Percentiles rank a stretch among this genome's conserved stretches.
phyloP scores from a whole-genome alignment of 1,139 yeast genomes.

The Hyphopichia buzzinii region DNA sequence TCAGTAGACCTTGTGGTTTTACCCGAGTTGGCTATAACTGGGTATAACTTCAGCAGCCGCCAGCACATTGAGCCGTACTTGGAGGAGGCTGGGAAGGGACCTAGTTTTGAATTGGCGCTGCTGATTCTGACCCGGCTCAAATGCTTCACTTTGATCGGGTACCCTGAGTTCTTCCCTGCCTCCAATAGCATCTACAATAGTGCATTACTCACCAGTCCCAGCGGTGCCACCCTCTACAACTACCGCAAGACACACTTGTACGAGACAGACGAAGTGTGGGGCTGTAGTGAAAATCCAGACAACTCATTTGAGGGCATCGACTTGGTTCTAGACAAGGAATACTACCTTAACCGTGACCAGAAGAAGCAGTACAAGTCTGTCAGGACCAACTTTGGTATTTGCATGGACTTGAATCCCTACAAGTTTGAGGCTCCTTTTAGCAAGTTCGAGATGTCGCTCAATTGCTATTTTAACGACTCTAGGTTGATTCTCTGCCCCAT shows the following conservation, averaged over 20 bases:
- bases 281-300: slow-evolving; percentile 66
- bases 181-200: slow-evolving; percentile 58
- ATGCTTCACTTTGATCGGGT: slow-evolving; percentile 79
- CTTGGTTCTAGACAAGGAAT: slow-evolving; percentile 31
- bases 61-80: slow-evolving; percentile 60
- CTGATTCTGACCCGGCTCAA: slow-evolving; percentile 46
- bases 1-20: slow-evolving; percentile 64
- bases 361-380: slow-evolving; percentile 13
- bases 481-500: slow-evolving; percentile 72
- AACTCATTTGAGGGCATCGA: slow-evolving; percentile 45
- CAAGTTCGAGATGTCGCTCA: slow-evolving; percentile 65
- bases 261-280: slow-evolving; percentile 81
- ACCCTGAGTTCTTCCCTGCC: slow-evolving; percentile 55
- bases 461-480: slow-evolving; percentile 48
- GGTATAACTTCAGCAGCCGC: slow-evolving; percentile 64
- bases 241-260: slow-evolving; percentile 79
- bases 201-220: slow-evolving; percentile 60
- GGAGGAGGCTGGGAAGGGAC: slow-evolving; percentile 44
- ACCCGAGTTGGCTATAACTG: slow-evolving; percentile 85
- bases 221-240: slow-evolving; percentile 59
- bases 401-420: slow-evolving; percentile 93
- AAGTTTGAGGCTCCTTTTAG: slow-evolving; percentile 78
- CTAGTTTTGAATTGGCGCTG: slow-evolving; percentile 55
- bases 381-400: slow-evolving; percentile 71
- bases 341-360: slow-evolving; percentile 14